Evolutionary conservation across 768 basidiomycete species (phyloP).

Genomic region (Infundibulicybe gibba): DNA sequence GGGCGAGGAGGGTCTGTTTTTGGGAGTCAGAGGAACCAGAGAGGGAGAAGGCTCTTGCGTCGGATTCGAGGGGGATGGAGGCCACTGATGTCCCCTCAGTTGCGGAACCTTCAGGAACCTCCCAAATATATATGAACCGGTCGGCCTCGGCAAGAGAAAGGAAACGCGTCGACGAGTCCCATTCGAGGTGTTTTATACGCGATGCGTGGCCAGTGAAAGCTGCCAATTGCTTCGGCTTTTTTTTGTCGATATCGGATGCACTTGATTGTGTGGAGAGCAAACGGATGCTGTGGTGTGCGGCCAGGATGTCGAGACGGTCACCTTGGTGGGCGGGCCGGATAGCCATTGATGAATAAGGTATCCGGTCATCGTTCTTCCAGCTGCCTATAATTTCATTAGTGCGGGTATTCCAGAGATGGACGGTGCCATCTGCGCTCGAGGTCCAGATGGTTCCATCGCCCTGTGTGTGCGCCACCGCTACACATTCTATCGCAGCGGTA

Average conservation of each 20-base stretch:
- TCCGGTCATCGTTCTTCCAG: slow-evolving; percentile 56
- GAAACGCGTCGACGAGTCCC: slow-evolving; percentile 50
- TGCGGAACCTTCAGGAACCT: slow-evolving; percentile 35
- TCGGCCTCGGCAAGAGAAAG: slow-evolving; percentile 61
- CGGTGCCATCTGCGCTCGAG: slow-evolving; percentile 51
- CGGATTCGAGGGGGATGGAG: slow-evolving; percentile 61
- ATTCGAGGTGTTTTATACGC: slow-evolving; percentile 44
- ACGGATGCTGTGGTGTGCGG: slow-evolving; percentile 58
- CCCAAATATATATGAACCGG: slow-evolving; percentile 62
- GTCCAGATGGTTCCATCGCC: slow-evolving; percentile 43
- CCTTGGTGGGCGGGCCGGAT: slow-evolving; percentile 35
- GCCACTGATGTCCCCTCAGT: slow-evolving; percentile 52
- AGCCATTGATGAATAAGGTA: slow-evolving; percentile 53
- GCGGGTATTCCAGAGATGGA: slow-evolving; percentile 56
- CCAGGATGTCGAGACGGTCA: slow-evolving; percentile 43
- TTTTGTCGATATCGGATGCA: slow-evolving; percentile 22
- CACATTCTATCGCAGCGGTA: slow-evolving; percentile 47
- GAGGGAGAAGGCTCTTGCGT: slow-evolving; percentile 44
- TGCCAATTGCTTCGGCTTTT: slow-evolving; percentile 42
- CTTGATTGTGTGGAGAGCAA: slow-evolving; percentile 37
- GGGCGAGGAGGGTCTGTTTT: slow-evolving; percentile 42
- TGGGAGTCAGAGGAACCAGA: slow-evolving; percentile 22
- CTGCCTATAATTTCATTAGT: slow-evolving; percentile 43
- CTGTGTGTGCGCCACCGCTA: slow-evolving; percentile 29
- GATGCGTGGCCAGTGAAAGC: slow-evolving; percentile 68